Evolutionary conservation across 495 filamentous ascomycete genomes (phyloP), one percentile per base, ranked within the genome.

Genomic region (Penicillium daleae): DNA sequence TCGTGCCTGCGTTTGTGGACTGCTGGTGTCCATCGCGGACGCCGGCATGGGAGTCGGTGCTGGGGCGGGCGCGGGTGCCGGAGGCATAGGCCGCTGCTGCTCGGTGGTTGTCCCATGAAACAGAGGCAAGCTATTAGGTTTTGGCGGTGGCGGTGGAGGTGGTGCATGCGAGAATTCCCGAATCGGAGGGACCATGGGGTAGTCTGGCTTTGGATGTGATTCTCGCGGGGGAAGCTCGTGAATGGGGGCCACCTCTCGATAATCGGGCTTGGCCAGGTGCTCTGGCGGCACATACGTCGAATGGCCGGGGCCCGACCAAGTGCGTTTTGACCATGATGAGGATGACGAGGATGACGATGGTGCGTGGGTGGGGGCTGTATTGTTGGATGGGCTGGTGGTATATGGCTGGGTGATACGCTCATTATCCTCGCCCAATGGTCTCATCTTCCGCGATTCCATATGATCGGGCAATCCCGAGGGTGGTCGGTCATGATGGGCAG

Each of bases 181-280:
- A 22, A 82, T 79, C 5, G 78, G 68, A 1, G 78, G 77, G 9
- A 82, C 78, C n/a, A 75, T 69, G 15, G 72, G 74, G 56, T 78
- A 82, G 39, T 80, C 79, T 3, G 74, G 57, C 56, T 81, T 80
- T 9, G 76, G 54, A 24, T 71, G 74, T 7, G 67, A 70, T 17
- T 82, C 79, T n/a, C 77, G 74, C 1, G 79, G 72, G 29, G 78
- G 72, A 32, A 78, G 62, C 57, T 80, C 79, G 61, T 80, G 79
- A 26, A 82, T 76, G 1, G 78, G 71, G 21, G 78, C 72, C 3
- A 82, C 76, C 62, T 80, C 78, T 42, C 78, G 73, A 63, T 75
- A 79, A 24, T 80, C 77, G 3, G 71, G 57, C 61, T 82, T 80
- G 1, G 71, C 37, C 22, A 77, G 46, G 50, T 77, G 74, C 17